Conservation (phyloP, 345 rosid genomes). For the Microthlaspi erraticum region DNA sequence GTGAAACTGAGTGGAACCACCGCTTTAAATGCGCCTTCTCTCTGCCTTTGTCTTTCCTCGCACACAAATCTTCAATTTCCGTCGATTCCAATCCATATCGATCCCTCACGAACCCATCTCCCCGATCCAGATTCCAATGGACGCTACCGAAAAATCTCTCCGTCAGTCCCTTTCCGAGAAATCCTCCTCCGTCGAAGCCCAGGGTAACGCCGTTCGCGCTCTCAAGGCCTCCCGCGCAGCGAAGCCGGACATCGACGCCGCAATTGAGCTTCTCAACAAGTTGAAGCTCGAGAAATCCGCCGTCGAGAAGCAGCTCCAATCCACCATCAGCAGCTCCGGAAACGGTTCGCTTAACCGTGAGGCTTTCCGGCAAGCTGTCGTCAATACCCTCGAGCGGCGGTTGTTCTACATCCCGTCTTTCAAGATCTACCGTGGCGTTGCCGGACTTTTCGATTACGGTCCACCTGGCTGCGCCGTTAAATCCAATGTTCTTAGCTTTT, state of each 20-base stretch:
- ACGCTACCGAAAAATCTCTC: constrained; percentile 65
- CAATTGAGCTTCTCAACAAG: constrained; percentile 64
- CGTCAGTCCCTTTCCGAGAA: constrained; percentile 62
- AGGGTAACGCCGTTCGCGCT: constrained; percentile 75
- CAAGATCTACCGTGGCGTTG: constrained; percentile 89
- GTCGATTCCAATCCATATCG: constrained; percentile 24
- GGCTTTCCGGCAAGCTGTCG: constrained; percentile 76
- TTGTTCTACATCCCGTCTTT: constrained; percentile 84
- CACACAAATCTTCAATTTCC: constrained; percentile 31
- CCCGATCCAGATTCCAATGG: constrained; percentile 51
- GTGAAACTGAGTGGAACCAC: constrained; percentile 26
- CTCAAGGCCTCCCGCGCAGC: constrained; percentile 69
- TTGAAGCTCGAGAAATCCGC: constrained; percentile 74
- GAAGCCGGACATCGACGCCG: constrained; percentile 69
- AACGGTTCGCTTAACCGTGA: constrained; percentile 60
- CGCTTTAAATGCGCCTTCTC: constrained; percentile 52
- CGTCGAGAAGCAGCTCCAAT: constrained; percentile 75
- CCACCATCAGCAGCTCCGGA: constrained; percentile 55
- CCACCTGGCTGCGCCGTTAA: constrained; percentile 94
- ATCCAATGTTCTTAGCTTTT: constrained; percentile 80
- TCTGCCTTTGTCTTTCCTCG: constrained; percentile 41
- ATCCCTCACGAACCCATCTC: background rate
- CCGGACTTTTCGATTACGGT: constrained; percentile 91
- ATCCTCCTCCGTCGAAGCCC: constrained; percentile 72
- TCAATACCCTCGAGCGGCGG: constrained; percentile 80